phyloP scores from a whole-genome alignment of 768 basidiomycete species.

The Royoungia palumana region DNA sequence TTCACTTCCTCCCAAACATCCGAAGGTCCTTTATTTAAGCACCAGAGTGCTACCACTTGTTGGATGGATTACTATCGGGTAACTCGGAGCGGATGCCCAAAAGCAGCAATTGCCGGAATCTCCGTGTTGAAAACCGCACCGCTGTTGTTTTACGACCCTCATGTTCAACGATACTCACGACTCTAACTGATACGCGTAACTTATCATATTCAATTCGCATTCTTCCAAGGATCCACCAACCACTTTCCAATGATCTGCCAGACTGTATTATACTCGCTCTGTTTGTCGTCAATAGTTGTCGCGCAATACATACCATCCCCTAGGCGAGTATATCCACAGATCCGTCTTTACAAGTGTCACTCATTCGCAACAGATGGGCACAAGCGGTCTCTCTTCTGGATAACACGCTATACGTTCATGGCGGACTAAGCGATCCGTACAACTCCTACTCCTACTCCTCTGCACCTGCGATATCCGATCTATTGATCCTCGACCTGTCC shows the following conservation, averaged over 20 bases:
- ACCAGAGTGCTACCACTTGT: too few species aligned
- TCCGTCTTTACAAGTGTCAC: background rate
- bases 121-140: background rate
- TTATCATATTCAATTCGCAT: constrained; percentile 7
- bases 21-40: too few species aligned
- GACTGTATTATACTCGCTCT: constrained; percentile 9
- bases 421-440: constrained; percentile 74
- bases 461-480: constrained; percentile 69
- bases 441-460: constrained; percentile 69
- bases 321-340: constrained; percentile 15
- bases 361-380: constrained; percentile 66
- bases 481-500: constrained; percentile 65
- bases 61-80: too few species aligned
- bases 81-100: constrained; percentile 1
- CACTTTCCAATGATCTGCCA: constrained; percentile 8
- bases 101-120: background rate
- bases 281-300: constrained; percentile 11
- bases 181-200: constrained; percentile 5
- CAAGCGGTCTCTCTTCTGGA: constrained; percentile 62
- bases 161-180: constrained; percentile 17
- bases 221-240: background rate
- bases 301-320: constrained; percentile 26
- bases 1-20: too few species aligned
- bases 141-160: constrained; percentile 6
- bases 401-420: constrained; percentile 66